Percentiles rank a stretch among this genome's conserved stretches.
These are phyloP conservation scores for Schizosaccharomyces lindneri DNA, from an alignment of 805 yeast genomes.

Conservation along the genomic window DNA sequence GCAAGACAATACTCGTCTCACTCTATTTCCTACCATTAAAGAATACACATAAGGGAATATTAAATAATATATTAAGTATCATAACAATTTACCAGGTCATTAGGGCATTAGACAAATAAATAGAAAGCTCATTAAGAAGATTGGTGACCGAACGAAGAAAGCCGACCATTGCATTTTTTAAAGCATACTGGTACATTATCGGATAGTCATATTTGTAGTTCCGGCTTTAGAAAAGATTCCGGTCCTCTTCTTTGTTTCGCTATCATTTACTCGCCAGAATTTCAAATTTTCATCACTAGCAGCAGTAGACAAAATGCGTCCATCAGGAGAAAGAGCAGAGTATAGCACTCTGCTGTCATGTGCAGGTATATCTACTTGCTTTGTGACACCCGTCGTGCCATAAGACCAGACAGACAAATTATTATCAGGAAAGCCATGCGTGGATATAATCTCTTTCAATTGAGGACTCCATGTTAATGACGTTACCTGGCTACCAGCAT, in stretches of 20 bases:
- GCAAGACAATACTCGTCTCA: too few relatives aligned
- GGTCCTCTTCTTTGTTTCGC: conserved; percentile 15
- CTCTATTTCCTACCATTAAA: too few relatives aligned
- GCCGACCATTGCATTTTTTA: neutral
- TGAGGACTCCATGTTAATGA: conserved; percentile 63
- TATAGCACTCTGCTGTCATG: conserved; percentile 73
- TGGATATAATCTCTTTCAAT: conserved; percentile 54
- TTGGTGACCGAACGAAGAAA: too few relatives aligned
- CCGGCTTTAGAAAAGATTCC: conserved; percentile 18
- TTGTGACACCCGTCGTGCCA: conserved; percentile 39
- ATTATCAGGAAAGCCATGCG: conserved; percentile 84
- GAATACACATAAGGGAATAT: too few relatives aligned
- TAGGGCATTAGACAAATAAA: too few relatives aligned
- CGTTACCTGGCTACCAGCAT: conserved; percentile 85
- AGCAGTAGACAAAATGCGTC: conserved; percentile 70
- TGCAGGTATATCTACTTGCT: conserved; percentile 76
- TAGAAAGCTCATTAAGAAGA: too few relatives aligned
- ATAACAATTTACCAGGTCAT: too few relatives aligned
- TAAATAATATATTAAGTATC: too few relatives aligned
- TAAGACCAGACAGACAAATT: conserved; percentile 62
- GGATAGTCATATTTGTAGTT: conserved; percentile 19
- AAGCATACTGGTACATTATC: conserved; percentile 12
- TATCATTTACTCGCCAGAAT: conserved; percentile 77
- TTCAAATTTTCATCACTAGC: conserved; percentile 92
- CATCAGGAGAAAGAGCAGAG: conserved; percentile 74